Evolutionary conservation across 768 basidiomycete genomes (phyloP).

Genomic region (Agaricus sinodeliciosus): DNA sequence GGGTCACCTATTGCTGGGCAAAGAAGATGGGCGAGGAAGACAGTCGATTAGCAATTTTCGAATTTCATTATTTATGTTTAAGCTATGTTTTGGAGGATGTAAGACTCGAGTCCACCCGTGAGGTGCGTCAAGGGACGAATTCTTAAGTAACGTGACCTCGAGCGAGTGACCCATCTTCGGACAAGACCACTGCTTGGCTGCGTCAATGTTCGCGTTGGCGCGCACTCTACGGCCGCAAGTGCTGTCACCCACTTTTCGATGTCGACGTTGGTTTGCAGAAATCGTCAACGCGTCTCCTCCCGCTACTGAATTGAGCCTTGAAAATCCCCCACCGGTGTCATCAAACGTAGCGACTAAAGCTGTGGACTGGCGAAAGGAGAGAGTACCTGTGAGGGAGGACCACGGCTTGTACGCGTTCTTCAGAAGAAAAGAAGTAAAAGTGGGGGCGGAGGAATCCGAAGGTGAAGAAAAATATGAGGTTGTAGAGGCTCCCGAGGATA

Average conservation of each 20-base stretch:
- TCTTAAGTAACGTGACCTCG: no score
- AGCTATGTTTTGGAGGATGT: no score
- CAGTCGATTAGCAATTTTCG: constrained; percentile 6
- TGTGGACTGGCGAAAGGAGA: constrained; percentile 14
- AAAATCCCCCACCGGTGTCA: not conserved
- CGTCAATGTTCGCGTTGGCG: constrained; percentile 15
- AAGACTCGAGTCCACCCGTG: no score
- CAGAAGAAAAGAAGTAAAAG: constrained; percentile 38
- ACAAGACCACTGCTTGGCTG: not conserved
- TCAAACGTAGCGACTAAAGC: not conserved
- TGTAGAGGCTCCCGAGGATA: constrained; percentile 27
- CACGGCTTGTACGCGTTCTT: constrained; percentile 82
- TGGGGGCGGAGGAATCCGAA: constrained; percentile 22
- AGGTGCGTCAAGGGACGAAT: no score
- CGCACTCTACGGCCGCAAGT: constrained; percentile 13
- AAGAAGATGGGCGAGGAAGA: constrained; percentile 9
- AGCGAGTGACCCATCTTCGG: not conserved
- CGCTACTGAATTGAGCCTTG: not conserved
- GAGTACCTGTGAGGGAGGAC: constrained; percentile 38
- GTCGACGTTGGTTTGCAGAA: constrained; percentile 21
- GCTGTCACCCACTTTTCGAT: constrained; percentile 8
- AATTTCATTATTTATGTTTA: no score
- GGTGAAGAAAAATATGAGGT: constrained; percentile 51
- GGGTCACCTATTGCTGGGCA: constrained; percentile 7
- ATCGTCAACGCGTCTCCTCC: constrained; percentile 10